Percentiles rank a stretch among this genome's conserved stretches.
These are phyloP conservation scores for Salvia sclarea DNA, from an alignment of 305 asterid genomes.

Conservation along the genomic window DNA sequence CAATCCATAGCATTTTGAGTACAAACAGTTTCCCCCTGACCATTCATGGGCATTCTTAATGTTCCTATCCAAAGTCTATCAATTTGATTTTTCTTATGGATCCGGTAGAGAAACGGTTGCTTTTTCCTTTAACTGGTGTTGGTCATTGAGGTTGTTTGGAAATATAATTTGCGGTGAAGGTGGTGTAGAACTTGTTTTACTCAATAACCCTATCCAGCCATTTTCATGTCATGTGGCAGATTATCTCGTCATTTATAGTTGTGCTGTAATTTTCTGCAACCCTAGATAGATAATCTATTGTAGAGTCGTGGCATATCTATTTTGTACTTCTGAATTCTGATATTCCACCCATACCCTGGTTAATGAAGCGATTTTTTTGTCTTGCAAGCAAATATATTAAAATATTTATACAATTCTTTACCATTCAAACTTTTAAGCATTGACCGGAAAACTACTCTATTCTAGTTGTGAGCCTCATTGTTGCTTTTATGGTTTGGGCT, in stretches of 20 bases:
- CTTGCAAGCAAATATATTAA: not conserved
- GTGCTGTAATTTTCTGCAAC: not conserved
- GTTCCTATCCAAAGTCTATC: conserved; percentile 2
- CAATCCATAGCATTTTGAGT: conserved; percentile 1
- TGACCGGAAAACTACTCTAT: conserved; percentile 7
- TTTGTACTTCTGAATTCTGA: not conserved
- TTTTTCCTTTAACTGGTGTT: not conserved
- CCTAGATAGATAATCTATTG: not conserved
- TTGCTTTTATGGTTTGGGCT: conserved; percentile 23
- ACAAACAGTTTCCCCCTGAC: not conserved
- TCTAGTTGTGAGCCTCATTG: conserved; percentile 10
- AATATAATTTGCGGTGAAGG: not conserved
- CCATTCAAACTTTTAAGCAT: not conserved
- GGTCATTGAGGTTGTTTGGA: conserved; percentile 9
- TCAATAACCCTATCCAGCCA: not conserved
- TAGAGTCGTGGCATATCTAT: not conserved
- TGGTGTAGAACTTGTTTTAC: not conserved
- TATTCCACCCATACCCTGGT: not conserved
- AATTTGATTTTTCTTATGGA: not conserved
- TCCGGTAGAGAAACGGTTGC: not conserved
- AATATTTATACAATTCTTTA: not conserved
- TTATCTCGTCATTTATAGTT: not conserved
- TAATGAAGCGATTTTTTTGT: not conserved
- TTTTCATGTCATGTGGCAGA: not conserved
- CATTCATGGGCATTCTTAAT: conserved; percentile 6